A percentile compares a stretch with the other conserved stretches of the same genome.
These are phyloP conservation scores for Tetrapisispora phaffii DNA, from an alignment of 805 yeast genomes.

Conservation along the genomic window DNA sequence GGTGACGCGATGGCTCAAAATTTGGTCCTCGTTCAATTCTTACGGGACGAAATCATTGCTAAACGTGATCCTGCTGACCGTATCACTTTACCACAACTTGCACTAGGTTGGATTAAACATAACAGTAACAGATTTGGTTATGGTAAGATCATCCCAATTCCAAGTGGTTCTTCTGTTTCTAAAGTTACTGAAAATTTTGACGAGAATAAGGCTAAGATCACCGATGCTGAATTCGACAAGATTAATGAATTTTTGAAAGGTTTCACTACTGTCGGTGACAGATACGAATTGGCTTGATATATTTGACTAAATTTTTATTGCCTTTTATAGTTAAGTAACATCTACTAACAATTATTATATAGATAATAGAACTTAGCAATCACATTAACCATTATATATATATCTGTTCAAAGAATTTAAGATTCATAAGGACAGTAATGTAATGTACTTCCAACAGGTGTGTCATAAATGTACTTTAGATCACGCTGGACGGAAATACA, in stretches of 20 bases:
- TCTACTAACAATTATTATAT: no score
- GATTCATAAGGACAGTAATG: no score
- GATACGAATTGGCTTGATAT: conserved; percentile 32
- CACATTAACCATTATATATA: no score
- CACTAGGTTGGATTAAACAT: conserved; percentile 56
- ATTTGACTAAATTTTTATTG: no score
- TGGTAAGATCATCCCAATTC: conserved; percentile 65
- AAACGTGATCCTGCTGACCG: conserved; percentile 38
- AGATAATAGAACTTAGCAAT: no score
- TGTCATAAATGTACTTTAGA: no score
- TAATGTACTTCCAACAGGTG: no score
- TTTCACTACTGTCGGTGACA: conserved; percentile 44
- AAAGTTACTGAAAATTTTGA: conserved; percentile 56
- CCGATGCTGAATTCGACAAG: conserved; percentile 47
- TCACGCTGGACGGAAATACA: no score
- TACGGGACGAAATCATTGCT: conserved; percentile 40
- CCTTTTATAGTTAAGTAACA: no score
- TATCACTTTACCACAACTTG: conserved; percentile 54
- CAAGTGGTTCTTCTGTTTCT: conserved; percentile 54
- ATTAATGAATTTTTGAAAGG: conserved; percentile 38
- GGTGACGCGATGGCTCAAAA: conserved; percentile 51
- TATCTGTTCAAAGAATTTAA: no score
- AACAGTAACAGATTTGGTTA: conserved; percentile 28
- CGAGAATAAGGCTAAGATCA: conserved; percentile 31
- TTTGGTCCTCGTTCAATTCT: conserved; percentile 36